These are phyloP conservation scores for Flaveria sonorensis DNA, from an alignment of 129 eudicot species.

Conservation along the genomic window DNA sequence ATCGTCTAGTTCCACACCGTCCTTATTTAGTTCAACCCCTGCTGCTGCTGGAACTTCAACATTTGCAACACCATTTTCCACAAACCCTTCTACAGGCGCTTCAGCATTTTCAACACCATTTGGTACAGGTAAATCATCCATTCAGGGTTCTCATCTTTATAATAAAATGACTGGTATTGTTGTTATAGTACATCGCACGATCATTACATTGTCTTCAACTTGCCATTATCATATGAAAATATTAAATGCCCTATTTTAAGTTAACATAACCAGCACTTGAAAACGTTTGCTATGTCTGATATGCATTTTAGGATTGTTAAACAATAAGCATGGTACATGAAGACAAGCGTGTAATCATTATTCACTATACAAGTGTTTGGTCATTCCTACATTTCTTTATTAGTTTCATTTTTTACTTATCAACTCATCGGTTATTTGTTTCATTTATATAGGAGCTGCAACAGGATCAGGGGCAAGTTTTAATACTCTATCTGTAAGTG, in stretches of 20 bases:
- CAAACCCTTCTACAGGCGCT: conserved; percentile 51
- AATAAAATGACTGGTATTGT: not conserved
- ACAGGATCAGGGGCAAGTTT: conserved; percentile 90
- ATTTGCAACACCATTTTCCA: conserved; percentile 68
- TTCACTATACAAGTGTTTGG: not conserved
- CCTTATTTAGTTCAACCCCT: conserved; percentile 49
- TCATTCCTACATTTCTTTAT: not conserved
- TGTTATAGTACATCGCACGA: not conserved
- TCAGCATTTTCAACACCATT: conserved; percentile 70
- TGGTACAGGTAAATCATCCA: conserved; percentile 49
- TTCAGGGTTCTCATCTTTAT: not conserved
- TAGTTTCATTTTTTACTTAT: not conserved
- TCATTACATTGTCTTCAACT: not conserved
- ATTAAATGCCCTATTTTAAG: not conserved
- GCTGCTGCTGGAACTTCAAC: conserved; percentile 45
- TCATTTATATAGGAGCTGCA: conserved; percentile 65
- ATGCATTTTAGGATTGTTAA: not conserved
- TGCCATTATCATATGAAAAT: not conserved
- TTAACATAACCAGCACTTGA: not conserved
- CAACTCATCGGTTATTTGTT: conserved; percentile 3
- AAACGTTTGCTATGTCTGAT: not conserved
- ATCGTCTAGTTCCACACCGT: conserved; percentile 59
- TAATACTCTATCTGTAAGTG: conserved; percentile 69
- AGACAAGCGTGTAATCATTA: not conserved
- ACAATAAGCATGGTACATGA: not conserved